Evolutionary conservation across 495 filamentous ascomycete species (phyloP).

Genomic region (Aspergillus nanangensis): DNA sequence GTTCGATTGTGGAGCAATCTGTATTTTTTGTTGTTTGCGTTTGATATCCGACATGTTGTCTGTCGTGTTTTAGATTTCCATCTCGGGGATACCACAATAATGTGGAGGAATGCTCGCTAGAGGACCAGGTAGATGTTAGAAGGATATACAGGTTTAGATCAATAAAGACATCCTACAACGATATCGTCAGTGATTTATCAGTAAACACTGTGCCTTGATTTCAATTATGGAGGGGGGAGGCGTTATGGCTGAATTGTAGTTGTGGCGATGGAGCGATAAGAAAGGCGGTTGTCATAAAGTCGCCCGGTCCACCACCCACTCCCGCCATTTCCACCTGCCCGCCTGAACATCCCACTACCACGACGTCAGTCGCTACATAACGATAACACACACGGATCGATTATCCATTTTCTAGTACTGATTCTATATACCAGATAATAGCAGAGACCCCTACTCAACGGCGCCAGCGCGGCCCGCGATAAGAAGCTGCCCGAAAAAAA

Average conservation of each 20-base stretch:
- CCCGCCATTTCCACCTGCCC: no score
- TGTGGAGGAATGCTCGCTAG: no score
- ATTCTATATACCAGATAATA: no score
- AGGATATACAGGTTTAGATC: not conserved
- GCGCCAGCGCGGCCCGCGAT: no score
- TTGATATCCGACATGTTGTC: conserved; percentile 31
- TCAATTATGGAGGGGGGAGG: not conserved
- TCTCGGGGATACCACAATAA: not conserved
- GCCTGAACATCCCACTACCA: no score
- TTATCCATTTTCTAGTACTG: no score
- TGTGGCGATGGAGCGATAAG: not conserved
- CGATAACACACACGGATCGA: no score
- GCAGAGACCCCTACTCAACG: no score
- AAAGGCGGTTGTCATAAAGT: not conserved
- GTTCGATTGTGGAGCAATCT: conserved; percentile 3
- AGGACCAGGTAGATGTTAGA: not conserved
- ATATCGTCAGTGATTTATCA: no score
- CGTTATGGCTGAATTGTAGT: not conserved
- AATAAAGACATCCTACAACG: not conserved
- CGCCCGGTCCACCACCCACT: no score
- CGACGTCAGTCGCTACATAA: no score
- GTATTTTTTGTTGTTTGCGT: conserved; percentile 8
- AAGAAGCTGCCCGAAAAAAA: no score
- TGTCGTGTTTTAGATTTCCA: conserved; percentile 1
- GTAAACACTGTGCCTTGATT: not conserved